Conservation (phyloP, 352 stramenopile species). For the Stramenopiles sp. region DNA sequence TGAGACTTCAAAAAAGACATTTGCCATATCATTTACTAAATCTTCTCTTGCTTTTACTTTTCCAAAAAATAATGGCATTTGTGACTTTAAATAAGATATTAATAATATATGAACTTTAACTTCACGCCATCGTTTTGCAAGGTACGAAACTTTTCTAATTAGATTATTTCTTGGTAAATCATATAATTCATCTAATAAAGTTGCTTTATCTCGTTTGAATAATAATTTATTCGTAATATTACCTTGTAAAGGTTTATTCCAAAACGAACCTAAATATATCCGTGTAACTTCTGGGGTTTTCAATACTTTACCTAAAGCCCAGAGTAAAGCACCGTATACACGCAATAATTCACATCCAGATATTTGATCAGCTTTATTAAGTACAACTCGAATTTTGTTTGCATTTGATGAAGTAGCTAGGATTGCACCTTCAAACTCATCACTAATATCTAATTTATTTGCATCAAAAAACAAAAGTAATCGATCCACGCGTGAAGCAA, state of each 20-base stretch:
- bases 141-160: slow-evolving; percentile 59
- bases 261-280: slow-evolving; percentile 91
- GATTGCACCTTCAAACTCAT: slow-evolving; percentile 90
- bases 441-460: slow-evolving; percentile 95
- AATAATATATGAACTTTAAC: slow-evolving; percentile 86
- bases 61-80: slow-evolving; percentile 82
- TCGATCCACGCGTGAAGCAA: slow-evolving; percentile 62
- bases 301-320: slow-evolving; percentile 72
- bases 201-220: slow-evolving; percentile 77
- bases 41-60: slow-evolving; percentile 82
- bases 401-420: slow-evolving; percentile 69
- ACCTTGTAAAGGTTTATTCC: slow-evolving; percentile 44
- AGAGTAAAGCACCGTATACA: slow-evolving; percentile 85
- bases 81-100: slow-evolving; percentile 63
- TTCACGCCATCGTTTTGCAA: slow-evolving; percentile 70
- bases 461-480: slow-evolving; percentile 97
- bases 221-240: slow-evolving; percentile 45
- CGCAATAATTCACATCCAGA: slow-evolving; percentile 82
- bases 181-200: slow-evolving; percentile 79
- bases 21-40: slow-evolving; percentile 58
- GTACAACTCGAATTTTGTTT: slow-evolving; percentile 87
- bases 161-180: slow-evolving; percentile 53
- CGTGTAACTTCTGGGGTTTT: slow-evolving; percentile 83
- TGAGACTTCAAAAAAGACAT: slow-evolving; percentile 79
- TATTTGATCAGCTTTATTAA: slow-evolving; percentile 96